These are phyloP conservation scores for Gnaphalium uliginosum DNA, from an alignment of 129 eudicot genomes.

Conservation along the genomic window DNA sequence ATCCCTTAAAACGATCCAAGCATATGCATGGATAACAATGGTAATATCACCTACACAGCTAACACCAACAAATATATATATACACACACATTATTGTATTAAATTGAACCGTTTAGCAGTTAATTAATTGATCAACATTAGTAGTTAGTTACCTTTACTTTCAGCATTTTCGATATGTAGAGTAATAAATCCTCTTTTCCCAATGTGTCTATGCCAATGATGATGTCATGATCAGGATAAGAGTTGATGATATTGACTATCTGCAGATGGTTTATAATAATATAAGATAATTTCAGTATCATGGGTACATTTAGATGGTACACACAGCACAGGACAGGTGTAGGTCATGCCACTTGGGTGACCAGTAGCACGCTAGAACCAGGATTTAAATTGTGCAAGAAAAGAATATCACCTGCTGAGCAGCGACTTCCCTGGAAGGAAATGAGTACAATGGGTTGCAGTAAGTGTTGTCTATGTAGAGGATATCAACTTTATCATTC, in stretches of 20 bases:
- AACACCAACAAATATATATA: background rate
- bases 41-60: background rate
- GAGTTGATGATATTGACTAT: constrained; percentile 63
- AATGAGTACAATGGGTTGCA: constrained; percentile 72
- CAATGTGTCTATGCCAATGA: constrained; percentile 82
- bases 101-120: background rate
- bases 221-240: constrained; percentile 75
- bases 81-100: background rate
- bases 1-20: background rate
- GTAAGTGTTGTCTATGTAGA: constrained; percentile 85
- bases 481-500: constrained; percentile 51
- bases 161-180: constrained; percentile 59
- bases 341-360: background rate
- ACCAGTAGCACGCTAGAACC: background rate
- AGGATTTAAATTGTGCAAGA: background rate
- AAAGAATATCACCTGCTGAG: constrained; percentile 58
- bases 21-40: background rate
- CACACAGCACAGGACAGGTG: background rate
- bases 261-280: constrained; percentile 39
- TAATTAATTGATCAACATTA: background rate
- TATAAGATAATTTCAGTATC: constrained; percentile 8
- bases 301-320: background rate
- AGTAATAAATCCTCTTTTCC: constrained; percentile 92
- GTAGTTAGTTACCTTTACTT: constrained; percentile 56
- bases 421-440: constrained; percentile 80